These are phyloP conservation scores for Gamsiella multidivaricata DNA, from an alignment of 192 early-diverging fungal species.

Conservation along the genomic window DNA sequence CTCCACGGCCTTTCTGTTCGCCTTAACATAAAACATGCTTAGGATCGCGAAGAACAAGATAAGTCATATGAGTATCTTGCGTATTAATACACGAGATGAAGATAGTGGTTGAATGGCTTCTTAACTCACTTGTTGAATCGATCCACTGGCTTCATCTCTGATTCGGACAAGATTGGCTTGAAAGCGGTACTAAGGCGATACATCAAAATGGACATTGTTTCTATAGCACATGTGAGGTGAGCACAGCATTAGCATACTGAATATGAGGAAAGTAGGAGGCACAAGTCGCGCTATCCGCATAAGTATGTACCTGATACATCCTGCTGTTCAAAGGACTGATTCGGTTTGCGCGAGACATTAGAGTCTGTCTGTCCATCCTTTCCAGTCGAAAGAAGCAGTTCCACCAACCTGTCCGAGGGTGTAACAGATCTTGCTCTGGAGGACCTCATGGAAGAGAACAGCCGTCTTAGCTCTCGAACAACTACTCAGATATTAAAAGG, in stretches of 20 bases:
- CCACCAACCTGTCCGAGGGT: slow-evolving; percentile 33
- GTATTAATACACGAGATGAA: too few species aligned
- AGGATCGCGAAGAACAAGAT: background rate
- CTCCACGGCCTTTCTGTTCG: slow-evolving; percentile 55
- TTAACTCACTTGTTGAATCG: slow-evolving; percentile 44
- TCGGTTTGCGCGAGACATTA: background rate
- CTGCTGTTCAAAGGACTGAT: slow-evolving; percentile 62
- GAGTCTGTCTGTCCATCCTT: background rate
- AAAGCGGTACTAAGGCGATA: slow-evolving; percentile 70
- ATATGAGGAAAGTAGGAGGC: background rate
- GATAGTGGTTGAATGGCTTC: too few species aligned
- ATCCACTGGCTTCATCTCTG: slow-evolving; percentile 17
- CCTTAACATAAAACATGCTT: slow-evolving; percentile 64
- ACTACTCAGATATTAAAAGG: slow-evolving; percentile 8
- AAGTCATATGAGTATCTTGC: background rate
- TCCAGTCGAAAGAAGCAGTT: slow-evolving; percentile 53
- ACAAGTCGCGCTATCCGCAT: background rate
- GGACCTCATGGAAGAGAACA: slow-evolving; percentile 25
- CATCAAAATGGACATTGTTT: slow-evolving; percentile 79
- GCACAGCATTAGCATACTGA: background rate
- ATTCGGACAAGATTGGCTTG: slow-evolving; percentile 39
- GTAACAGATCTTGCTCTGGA: slow-evolving; percentile 15
- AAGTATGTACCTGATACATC: slow-evolving; percentile 70
- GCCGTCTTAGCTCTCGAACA: slow-evolving; percentile 28
- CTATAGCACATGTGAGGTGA: slow-evolving; percentile 36